Evolutionary conservation across 371 early-diverging fungal species (phyloP).

Genomic region (Lichtheimia ramosa): DNA sequence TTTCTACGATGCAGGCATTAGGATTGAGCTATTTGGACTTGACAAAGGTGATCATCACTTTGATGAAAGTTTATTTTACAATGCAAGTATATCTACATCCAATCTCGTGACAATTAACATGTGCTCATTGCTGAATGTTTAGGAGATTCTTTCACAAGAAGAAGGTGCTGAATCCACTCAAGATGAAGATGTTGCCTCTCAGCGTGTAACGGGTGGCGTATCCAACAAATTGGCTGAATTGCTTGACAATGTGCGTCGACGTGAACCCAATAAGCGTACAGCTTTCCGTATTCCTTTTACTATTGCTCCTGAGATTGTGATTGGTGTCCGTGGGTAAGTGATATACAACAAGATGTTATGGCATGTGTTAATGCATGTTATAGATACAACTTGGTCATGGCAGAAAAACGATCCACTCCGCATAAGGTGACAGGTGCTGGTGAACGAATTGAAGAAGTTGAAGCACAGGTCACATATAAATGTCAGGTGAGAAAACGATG

Average conservation of each 20-base stretch:
- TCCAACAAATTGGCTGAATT: conserved; percentile 42
- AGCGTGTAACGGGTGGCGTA: neutral
- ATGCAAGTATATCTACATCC: conserved; percentile 25
- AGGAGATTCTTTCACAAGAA: conserved; percentile 24
- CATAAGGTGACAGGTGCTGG: conserved; percentile 50
- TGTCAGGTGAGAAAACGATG: conserved; percentile 36
- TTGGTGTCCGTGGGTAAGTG: conserved; percentile 57
- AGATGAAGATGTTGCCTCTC: too few species aligned
- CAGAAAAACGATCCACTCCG: conserved; percentile 42
- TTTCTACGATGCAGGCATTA: conserved; percentile 50
- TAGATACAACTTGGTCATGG: conserved; percentile 51
- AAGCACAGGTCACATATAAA: conserved; percentile 53
- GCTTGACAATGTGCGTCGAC: conserved; percentile 44
- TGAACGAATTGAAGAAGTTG: conserved; percentile 55
- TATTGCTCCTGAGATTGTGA: conserved; percentile 51
- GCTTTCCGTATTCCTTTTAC: conserved; percentile 53
- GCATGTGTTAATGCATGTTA: neutral
- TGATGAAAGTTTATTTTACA: conserved; percentile 48
- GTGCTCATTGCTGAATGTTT: neutral
- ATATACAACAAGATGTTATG: neutral
- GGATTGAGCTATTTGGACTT: conserved; percentile 59
- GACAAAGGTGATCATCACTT: conserved; percentile 45
- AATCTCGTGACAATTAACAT: neutral
- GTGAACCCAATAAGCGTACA: conserved; percentile 59
- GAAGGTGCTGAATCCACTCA: neutral